phyloP scores from a whole-genome alignment of 73 alveolate species.

The Uronychia binucleata region DNA sequence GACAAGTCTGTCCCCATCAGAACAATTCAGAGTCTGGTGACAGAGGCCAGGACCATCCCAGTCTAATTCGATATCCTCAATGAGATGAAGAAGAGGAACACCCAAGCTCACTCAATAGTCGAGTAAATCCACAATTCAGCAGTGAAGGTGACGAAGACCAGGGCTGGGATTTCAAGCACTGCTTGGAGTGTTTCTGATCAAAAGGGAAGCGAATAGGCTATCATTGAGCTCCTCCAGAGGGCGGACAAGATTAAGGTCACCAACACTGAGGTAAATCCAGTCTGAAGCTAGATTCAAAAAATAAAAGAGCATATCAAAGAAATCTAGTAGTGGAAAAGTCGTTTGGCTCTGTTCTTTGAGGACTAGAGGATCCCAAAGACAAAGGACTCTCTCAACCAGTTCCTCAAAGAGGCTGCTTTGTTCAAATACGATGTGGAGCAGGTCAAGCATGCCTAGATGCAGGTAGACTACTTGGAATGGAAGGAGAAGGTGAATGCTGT shows the following conservation, averaged over 20 bases:
- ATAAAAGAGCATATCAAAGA: conserved; percentile 36
- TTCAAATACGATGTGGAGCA: conserved; percentile 38
- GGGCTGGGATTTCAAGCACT: conserved; percentile 1
- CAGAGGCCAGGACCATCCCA: conserved; percentile 39
- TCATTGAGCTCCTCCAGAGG: conserved; percentile 8
- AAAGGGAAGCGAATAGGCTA: conserved; percentile 19
- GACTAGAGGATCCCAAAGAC: conserved; percentile 28
- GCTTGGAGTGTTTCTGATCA: neutral
- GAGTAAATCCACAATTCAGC: conserved; percentile 15
- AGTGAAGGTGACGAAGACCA: conserved; percentile 38
- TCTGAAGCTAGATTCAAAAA: conserved; percentile 1
- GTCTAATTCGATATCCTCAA: conserved; percentile 38
- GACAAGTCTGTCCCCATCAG: conserved; percentile 18
- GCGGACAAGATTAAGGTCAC: conserved; percentile 33
- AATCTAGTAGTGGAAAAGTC: conserved; percentile 38
- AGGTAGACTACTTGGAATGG: conserved; percentile 45
- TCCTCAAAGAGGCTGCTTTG: conserved; percentile 36
- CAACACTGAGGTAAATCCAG: neutral
- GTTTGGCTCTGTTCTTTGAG: conserved; percentile 44
- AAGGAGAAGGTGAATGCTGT: conserved; percentile 18
- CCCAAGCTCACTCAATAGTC: neutral
- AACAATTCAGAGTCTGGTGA: conserved; percentile 8
- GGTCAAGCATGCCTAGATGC: conserved; percentile 18
- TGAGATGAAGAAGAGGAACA: conserved; percentile 18
- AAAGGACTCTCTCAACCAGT: conserved; percentile 16